Evolutionary conservation across 345 rosid species (phyloP).

Genomic region (Salix dunnii): DNA sequence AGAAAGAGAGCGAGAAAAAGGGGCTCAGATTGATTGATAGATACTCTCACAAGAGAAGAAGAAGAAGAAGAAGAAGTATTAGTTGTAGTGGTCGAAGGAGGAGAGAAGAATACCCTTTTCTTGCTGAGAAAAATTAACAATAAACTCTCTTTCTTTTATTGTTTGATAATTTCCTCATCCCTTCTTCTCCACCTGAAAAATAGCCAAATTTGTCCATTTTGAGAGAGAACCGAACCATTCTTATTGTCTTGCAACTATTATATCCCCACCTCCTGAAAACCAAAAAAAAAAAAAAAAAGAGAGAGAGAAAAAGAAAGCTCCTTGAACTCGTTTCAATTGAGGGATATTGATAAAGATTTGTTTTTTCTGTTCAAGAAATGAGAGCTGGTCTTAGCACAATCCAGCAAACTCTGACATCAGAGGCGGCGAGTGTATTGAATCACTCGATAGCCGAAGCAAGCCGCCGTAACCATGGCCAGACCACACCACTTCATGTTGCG

Average conservation of each 20-base stretch:
- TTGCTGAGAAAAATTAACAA: too few relatives aligned
- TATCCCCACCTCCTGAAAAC: not conserved
- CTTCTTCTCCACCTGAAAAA: not conserved
- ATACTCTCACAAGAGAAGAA: not conserved
- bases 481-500: conserved; percentile 97
- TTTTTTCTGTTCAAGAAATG: conserved; percentile 38
- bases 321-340: not conserved
- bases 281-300: too few relatives aligned
- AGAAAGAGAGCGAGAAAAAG: not conserved
- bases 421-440: conserved; percentile 83
- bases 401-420: conserved; percentile 97
- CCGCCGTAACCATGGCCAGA: conserved; percentile 90
- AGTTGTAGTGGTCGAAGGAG: too few relatives aligned
- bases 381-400: conserved; percentile 92
- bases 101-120: not conserved
- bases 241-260: not conserved
- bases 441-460: conserved; percentile 86
- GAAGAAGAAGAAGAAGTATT: not conserved
- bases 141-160: not conserved
- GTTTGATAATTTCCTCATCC: not conserved
- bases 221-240: not conserved
- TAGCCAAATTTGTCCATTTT: not conserved
- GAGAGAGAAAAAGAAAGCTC: too few relatives aligned
- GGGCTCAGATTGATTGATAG: not conserved
- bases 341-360: not conserved